These are phyloP conservation scores for Podila horticola DNA, from an alignment of 192 early-diverging fungal genomes.

Conservation along the genomic window DNA sequence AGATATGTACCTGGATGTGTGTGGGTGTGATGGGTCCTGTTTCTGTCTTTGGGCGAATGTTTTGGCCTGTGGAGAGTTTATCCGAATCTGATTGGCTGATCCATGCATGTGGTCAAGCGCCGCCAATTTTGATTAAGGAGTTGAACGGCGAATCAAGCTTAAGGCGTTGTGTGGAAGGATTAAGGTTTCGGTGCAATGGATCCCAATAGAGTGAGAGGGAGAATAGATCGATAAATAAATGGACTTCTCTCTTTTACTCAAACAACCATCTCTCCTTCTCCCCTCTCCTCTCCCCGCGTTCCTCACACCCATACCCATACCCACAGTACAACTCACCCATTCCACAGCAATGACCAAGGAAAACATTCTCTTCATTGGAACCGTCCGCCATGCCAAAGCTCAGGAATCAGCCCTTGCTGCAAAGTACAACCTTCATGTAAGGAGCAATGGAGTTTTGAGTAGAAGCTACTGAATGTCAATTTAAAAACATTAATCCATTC, in stretches of 20 bases:
- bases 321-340: not conserved
- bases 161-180: conserved; percentile 5
- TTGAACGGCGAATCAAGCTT: not conserved
- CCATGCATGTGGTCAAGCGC: too few species aligned
- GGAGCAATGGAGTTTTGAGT: not conserved
- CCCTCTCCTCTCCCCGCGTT: not conserved
- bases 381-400: conserved; percentile 33
- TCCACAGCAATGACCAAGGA: conserved; percentile 38
- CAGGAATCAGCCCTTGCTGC: conserved; percentile 24
- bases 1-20: too few species aligned
- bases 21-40: too few species aligned
- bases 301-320: not conserved
- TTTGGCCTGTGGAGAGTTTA: too few species aligned
- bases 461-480: not conserved
- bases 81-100: too few species aligned
- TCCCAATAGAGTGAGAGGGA: not conserved
- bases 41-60: too few species aligned
- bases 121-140: too few species aligned
- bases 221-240: not conserved
- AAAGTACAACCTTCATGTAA: conserved; percentile 47
- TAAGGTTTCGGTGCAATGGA: not conserved
- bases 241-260: not conserved
- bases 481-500: too few species aligned
- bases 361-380: conserved; percentile 41
- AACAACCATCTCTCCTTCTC: not conserved